Evolutionary conservation across 768 basidiomycete species (phyloP).

Genomic region (Candolleomyces aberdarensis): DNA sequence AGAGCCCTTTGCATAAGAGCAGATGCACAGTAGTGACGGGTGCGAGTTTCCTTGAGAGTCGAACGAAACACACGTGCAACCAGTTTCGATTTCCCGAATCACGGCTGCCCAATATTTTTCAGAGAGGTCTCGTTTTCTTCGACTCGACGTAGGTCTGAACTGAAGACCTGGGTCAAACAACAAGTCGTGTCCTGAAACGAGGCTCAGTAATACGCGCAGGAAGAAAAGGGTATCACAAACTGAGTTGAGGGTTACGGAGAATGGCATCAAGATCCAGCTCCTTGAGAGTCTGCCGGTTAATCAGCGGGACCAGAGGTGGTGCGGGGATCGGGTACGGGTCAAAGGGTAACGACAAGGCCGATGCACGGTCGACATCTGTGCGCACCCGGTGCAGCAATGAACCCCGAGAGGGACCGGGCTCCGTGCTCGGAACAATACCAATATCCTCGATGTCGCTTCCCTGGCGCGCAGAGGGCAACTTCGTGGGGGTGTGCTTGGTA

Average conservation of each 20-base stretch:
- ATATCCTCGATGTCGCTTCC: constrained; percentile 46
- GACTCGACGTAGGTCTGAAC: constrained; percentile 74
- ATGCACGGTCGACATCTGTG: constrained; percentile 9
- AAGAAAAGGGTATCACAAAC: constrained; percentile 46
- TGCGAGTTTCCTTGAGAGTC: constrained; percentile 55
- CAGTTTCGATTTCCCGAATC: constrained; percentile 68
- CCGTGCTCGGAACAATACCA: constrained; percentile 37
- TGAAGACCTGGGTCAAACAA: constrained; percentile 85
- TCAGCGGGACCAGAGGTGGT: constrained; percentile 68
- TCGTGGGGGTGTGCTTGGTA: constrained; percentile 21
- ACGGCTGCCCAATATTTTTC: constrained; percentile 88
- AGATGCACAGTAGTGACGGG: constrained; percentile 26
- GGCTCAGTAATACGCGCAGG: constrained; percentile 13
- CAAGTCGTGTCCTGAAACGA: constrained; percentile 72
- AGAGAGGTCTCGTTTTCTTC: constrained; percentile 65
- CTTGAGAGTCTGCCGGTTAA: constrained; percentile 79
- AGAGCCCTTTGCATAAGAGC: constrained; percentile 21
- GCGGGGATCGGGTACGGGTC: constrained; percentile 52
- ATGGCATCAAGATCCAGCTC: constrained; percentile 86
- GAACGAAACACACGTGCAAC: constrained; percentile 83
- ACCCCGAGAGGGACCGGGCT: constrained; percentile 45
- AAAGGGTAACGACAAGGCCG: constrained; percentile 33
- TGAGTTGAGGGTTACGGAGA: constrained; percentile 85
- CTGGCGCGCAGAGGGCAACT: constrained; percentile 28
- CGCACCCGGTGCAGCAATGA: constrained; percentile 30